Percentiles rank a stretch among this genome's conserved stretches.
Evolutionary conservation across 345 rosid species (phyloP).

Genomic region (Streptanthus diversifolius): DNA sequence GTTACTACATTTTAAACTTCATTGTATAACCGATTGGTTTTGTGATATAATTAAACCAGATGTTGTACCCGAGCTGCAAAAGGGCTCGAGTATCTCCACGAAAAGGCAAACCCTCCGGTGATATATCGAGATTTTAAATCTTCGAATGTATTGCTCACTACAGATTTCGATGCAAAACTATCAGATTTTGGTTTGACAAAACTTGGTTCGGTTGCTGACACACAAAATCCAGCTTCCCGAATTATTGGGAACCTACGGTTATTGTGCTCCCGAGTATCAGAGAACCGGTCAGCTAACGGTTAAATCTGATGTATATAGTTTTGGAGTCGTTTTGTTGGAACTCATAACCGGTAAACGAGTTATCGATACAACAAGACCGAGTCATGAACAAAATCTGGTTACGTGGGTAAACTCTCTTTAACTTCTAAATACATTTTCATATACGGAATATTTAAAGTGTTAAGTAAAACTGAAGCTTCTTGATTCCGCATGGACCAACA

Average conservation of each 20-base stretch:
- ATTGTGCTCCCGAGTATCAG: slow-evolving; percentile 89
- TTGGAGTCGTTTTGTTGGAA: slow-evolving; percentile 81
- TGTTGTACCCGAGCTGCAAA: slow-evolving; percentile 49
- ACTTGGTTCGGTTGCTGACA: slow-evolving; percentile 72
- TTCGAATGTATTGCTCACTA: slow-evolving; percentile 67
- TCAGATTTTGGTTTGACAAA: slow-evolving; percentile 90
- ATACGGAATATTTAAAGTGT: not conserved
- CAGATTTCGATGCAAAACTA: slow-evolving; percentile 52
- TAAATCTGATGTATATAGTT: slow-evolving; percentile 83
- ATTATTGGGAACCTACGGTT: slow-evolving; percentile 79
- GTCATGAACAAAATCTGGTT: slow-evolving; percentile 60
- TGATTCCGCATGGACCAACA: too few relatives aligned
- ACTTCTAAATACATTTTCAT: not conserved
- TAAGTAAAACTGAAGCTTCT: not conserved
- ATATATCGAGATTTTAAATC: slow-evolving; percentile 81
- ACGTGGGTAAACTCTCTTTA: slow-evolving; percentile 51
- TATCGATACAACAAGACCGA: slow-evolving; percentile 52
- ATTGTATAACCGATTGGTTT: not conserved
- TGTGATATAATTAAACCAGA: slow-evolving; percentile 36
- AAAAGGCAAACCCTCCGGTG: slow-evolving; percentile 79
- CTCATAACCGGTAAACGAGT: slow-evolving; percentile 73
- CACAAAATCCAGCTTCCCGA: slow-evolving; percentile 62
- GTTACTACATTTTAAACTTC: not conserved
- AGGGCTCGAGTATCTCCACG: slow-evolving; percentile 75
- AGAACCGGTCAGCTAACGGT: slow-evolving; percentile 64